Evolutionary conservation across 306 rosid genomes (phyloP).

Genomic region (Morella rubra): DNA sequence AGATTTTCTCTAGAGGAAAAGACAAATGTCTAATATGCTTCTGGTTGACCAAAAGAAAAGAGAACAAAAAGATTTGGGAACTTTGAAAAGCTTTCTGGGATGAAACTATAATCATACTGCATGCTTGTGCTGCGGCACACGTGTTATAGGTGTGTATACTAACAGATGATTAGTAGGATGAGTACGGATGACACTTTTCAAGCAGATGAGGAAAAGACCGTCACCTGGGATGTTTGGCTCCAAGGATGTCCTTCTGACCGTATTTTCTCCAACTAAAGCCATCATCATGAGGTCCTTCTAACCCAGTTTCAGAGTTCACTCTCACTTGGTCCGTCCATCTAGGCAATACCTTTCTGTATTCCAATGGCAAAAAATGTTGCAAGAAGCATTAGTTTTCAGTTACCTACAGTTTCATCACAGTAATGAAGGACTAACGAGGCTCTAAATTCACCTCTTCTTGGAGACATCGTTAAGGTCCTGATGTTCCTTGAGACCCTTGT

Average conservation of each 20-base stretch:
- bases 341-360: slow-evolving; percentile 71
- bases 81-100: not conserved
- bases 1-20: slow-evolving; percentile 20
- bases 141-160: no score
- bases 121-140: no score
- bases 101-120: no score
- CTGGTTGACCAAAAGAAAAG: not conserved
- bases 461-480: slow-evolving; percentile 48
- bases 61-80: not conserved
- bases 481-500: slow-evolving; percentile 36
- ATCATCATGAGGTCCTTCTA: slow-evolving; percentile 68
- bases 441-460: slow-evolving; percentile 64
- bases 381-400: slow-evolving; percentile 13
- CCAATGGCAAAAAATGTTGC: slow-evolving; percentile 12
- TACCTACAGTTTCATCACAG: not conserved
- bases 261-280: slow-evolving; percentile 90
- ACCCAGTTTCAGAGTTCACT: slow-evolving; percentile 54
- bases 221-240: slow-evolving; percentile 79
- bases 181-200: not conserved
- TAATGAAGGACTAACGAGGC: no score
- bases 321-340: slow-evolving; percentile 61
- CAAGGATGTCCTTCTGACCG: slow-evolving; percentile 86
- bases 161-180: slow-evolving; percentile 5
- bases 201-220: slow-evolving; percentile 2
- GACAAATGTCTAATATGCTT: not conserved